Conservation (phyloP, 2,329 filamentous ascomycete species). For the Canariomyces notabilis region DNA sequence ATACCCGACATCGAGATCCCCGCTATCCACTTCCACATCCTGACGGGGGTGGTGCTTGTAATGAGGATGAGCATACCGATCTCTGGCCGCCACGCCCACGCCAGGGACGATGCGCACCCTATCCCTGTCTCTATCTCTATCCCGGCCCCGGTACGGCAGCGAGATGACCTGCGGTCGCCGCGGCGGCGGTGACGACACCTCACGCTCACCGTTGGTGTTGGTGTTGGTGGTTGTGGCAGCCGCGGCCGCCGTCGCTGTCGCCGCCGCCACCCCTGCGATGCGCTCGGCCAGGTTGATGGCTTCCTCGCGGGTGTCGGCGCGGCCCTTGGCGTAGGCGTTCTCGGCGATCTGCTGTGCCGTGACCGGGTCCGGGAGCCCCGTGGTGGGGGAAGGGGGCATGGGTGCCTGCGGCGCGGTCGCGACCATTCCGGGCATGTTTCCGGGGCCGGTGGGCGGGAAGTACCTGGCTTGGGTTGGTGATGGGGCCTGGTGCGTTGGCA, state of each 20-base stretch:
- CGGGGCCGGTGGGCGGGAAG: background rate
- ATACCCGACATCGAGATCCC: no score
- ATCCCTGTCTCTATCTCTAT: background rate
- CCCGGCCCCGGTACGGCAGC: background rate
- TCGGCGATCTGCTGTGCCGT: slow-evolving; percentile 3
- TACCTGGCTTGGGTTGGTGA: background rate
- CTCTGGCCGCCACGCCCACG: no score
- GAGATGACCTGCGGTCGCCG: background rate
- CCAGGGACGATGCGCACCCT: background rate
- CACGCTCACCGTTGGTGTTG: background rate
- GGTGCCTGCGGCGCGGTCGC: background rate
- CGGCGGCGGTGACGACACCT: background rate
- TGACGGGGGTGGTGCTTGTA: no score
- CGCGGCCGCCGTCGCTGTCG: background rate
- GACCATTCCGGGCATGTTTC: no score
- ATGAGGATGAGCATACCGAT: no score
- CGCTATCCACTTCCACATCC: no score
- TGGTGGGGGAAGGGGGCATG: background rate
- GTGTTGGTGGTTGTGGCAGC: no score
- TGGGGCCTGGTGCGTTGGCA: background rate
- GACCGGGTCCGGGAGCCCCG: background rate
- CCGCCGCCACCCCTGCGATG: background rate
- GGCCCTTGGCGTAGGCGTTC: slow-evolving; percentile 10
- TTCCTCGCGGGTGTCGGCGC: slow-evolving; percentile 9
- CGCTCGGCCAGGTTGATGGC: slow-evolving; percentile 13